These are phyloP conservation scores for Vanilla planifolia DNA, from an alignment of 106 monocot genomes.

Conservation along the genomic window DNA sequence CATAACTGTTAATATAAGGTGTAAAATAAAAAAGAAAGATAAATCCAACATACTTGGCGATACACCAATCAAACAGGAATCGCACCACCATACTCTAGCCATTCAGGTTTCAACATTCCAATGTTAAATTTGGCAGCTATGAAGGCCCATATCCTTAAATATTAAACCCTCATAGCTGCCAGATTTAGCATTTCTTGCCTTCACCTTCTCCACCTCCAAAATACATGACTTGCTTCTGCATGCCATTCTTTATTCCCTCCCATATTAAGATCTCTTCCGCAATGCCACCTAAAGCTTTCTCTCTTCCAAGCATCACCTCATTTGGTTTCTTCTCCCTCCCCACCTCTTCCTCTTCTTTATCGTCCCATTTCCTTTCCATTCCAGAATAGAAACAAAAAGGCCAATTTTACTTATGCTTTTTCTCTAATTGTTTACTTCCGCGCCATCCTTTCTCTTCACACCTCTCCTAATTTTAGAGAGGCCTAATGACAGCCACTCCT, in stretches of 20 bases:
- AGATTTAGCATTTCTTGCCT: conserved; percentile 25
- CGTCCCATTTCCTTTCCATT: not conserved
- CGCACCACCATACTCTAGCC: too few relatives aligned
- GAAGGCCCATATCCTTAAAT: too few relatives aligned
- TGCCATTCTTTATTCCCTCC: not conserved
- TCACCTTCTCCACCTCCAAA: conserved; percentile 2
- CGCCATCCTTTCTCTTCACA: not conserved
- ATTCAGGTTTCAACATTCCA: too few relatives aligned
- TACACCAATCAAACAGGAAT: too few relatives aligned
- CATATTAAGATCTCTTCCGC: not conserved
- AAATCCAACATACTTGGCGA: too few relatives aligned
- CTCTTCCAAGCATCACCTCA: conserved; percentile 7
- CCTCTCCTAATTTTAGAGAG: not conserved
- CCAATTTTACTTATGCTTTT: not conserved
- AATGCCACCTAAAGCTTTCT: conserved; percentile 8
- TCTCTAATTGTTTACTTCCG: not conserved
- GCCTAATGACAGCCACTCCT: not conserved
- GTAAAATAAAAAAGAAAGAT: too few relatives aligned
- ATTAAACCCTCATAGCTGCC: not conserved
- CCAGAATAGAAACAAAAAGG: not conserved
- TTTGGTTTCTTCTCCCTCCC: not conserved
- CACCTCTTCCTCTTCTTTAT: not conserved
- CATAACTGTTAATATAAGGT: too few relatives aligned
- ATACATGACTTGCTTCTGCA: not conserved
- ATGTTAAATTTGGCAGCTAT: too few relatives aligned